Percentiles rank a stretch among this genome's conserved stretches.
Evolutionary conservation across 352 stramenopile genomes (phyloP).

Genomic region (Phytophthora pinifolia): DNA sequence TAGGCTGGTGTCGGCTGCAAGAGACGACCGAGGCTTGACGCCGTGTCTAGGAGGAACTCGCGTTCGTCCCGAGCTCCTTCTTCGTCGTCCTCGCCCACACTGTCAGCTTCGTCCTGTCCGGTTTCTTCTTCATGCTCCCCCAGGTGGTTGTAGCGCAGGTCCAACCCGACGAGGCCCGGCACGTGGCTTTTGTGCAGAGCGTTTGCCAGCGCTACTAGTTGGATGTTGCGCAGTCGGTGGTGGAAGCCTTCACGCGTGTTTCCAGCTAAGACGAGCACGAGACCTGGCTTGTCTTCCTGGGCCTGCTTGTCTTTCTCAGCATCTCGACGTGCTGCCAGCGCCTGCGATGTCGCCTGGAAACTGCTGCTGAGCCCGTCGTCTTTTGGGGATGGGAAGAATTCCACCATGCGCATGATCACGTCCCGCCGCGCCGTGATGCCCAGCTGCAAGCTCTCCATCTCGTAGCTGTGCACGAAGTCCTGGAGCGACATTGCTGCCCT

Average conservation of each 20-base stretch:
- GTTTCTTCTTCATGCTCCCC: constrained; percentile 35
- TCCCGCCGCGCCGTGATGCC: constrained; percentile 64
- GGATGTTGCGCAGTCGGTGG: constrained; percentile 65
- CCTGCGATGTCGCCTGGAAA: constrained; percentile 49
- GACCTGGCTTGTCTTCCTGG: constrained; percentile 6
- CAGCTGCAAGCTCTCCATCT: constrained; percentile 76
- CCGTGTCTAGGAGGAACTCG: constrained; percentile 47
- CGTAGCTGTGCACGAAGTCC: constrained; percentile 70
- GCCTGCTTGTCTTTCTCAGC: constrained; percentile 10
- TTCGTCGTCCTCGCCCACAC: constrained; percentile 22
- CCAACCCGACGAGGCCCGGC: constrained; percentile 40
- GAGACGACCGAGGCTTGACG: constrained; percentile 43
- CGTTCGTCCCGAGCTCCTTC: constrained; percentile 31
- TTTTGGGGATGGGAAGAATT: constrained; percentile 45
- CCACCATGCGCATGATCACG: constrained; percentile 44
- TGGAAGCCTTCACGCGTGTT: constrained; percentile 62
- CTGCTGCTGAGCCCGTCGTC: constrained; percentile 29
- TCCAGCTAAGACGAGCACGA: constrained; percentile 42
- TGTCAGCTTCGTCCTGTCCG: constrained; percentile 19
- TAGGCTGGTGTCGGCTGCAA: constrained; percentile 54
- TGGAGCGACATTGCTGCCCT: constrained; percentile 47
- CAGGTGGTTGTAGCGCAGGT: constrained; percentile 59
- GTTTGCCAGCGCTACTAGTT: constrained; percentile 52
- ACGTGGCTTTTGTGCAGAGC: constrained; percentile 55
- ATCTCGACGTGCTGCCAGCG: constrained; percentile 41